These are phyloP conservation scores for Penicillium pulvis DNA, from an alignment of 495 filamentous ascomycete genomes.

Conservation along the genomic window DNA sequence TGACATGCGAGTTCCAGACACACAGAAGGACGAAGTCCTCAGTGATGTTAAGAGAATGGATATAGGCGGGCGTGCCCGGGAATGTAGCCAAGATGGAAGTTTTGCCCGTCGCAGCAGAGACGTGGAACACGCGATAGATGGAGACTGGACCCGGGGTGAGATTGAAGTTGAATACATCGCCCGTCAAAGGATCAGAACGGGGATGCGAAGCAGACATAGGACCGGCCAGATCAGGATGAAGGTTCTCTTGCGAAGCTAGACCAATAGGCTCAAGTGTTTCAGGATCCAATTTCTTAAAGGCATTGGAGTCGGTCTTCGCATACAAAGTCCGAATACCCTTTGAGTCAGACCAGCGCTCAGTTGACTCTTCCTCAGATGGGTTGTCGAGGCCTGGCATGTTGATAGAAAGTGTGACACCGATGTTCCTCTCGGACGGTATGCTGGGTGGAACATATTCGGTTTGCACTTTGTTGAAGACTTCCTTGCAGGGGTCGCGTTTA, in stretches of 20 bases:
- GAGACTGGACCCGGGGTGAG: constrained; percentile 47
- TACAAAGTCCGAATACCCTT: constrained; percentile 52
- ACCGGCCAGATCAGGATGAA: constrained; percentile 70
- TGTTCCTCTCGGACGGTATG: constrained; percentile 46
- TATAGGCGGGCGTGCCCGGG: constrained; percentile 56
- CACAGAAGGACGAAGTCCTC: constrained; percentile 67
- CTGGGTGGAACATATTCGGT: constrained; percentile 44
- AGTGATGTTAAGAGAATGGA: constrained; percentile 74
- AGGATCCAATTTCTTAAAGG: constrained; percentile 63
- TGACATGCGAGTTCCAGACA: constrained; percentile 60
- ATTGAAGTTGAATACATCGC: constrained; percentile 81
- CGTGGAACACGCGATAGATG: constrained; percentile 68
- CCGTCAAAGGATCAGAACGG: constrained; percentile 67
- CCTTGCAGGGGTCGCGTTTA: constrained; percentile 66
- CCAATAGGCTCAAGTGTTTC: constrained; percentile 70
- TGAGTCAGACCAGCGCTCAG: constrained; percentile 22
- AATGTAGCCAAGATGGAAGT: constrained; percentile 74
- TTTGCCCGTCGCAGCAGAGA: constrained; percentile 59
- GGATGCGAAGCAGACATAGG: constrained; percentile 66
- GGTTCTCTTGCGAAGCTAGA: constrained; percentile 52
- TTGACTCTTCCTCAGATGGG: constrained; percentile 6
- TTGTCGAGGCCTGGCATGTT: constrained; percentile 54
- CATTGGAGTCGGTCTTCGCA: constrained; percentile 59
- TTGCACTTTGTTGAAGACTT: constrained; percentile 67
- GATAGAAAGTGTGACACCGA: constrained; percentile 62